Percentiles rank a stretch among this genome's conserved stretches.
phyloP scores from a whole-genome alignment of 495 filamentous ascomycete species.

The Podospora sp. region DNA sequence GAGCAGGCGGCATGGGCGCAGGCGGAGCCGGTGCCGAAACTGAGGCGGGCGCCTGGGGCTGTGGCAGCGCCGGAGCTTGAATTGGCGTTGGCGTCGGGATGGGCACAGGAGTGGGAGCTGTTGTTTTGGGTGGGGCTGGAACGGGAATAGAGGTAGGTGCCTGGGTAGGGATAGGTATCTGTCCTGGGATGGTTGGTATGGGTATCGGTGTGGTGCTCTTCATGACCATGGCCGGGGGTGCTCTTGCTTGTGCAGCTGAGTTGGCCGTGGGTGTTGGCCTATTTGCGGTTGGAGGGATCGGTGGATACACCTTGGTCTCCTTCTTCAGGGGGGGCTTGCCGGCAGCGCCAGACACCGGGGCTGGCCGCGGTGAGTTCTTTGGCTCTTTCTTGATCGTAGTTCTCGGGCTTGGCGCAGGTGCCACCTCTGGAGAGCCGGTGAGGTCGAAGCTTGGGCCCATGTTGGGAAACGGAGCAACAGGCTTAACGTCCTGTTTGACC shows the following conservation, averaged over 20 bases:
- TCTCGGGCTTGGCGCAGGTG: constrained; percentile 27
- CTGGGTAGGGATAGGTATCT: not conserved
- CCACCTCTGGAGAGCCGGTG: constrained; percentile 25
- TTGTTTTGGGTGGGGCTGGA: not conserved
- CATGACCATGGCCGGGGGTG: constrained; percentile 5
- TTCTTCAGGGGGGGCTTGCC: constrained; percentile 34
- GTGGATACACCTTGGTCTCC: constrained; percentile 33
- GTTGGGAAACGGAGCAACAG: constrained; percentile 51
- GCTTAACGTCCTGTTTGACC: constrained; percentile 39
- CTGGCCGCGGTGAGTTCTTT: constrained; percentile 27
- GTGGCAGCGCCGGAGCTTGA: constrained; percentile 19
- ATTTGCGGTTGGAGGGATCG: not conserved
- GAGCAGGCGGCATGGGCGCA: constrained; percentile 15
- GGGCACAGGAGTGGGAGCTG: not conserved
- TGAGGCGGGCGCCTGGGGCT: constrained; percentile 13
- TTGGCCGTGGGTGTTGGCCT: constrained; percentile 35
- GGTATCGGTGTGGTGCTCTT: constrained; percentile 23
- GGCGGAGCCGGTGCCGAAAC: constrained; percentile 7
- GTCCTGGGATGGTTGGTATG: constrained; percentile 11
- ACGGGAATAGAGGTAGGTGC: not conserved
- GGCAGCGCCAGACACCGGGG: constrained; percentile 18
- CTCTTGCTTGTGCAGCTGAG: constrained; percentile 12
- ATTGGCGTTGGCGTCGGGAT: constrained; percentile 25
- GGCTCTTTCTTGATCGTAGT: constrained; percentile 19
- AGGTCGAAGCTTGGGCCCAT: constrained; percentile 43